phyloP scores from a whole-genome alignment of 2,329 filamentous ascomycete species.

The Byssoonygena ceratinophila region DNA sequence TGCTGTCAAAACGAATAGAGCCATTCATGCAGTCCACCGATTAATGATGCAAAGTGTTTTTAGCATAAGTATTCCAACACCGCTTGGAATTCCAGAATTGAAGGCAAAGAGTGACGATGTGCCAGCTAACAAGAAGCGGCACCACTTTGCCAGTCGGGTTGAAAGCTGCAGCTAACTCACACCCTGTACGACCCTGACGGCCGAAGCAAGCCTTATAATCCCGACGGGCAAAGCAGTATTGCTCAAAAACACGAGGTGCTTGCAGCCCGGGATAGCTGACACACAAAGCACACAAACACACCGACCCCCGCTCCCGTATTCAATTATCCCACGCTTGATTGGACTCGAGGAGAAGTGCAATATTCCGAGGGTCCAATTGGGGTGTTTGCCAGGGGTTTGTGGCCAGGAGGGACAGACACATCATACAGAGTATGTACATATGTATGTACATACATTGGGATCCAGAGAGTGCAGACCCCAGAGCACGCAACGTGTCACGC shows the following conservation, averaged over 20 bases:
- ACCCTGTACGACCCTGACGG: background rate
- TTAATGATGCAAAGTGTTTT: background rate
- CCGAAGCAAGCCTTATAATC: background rate
- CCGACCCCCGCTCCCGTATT: too few species aligned
- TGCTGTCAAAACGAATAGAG: background rate
- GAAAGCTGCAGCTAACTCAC: too few species aligned
- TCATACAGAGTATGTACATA: too few species aligned
- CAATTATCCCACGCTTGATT: background rate
- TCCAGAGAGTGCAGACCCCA: too few species aligned
- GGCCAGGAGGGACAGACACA: background rate
- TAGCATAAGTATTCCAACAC: too few species aligned
- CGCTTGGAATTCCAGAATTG: background rate
- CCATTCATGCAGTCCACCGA: background rate
- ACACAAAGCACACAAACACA: too few species aligned
- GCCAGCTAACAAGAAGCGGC: background rate
- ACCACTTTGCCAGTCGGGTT: too few species aligned
- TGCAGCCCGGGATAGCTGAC: background rate
- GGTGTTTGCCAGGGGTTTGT: background rate
- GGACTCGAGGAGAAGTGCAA: background rate
- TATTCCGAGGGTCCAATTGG: constrained; percentile 6
- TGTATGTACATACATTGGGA: too few species aligned
- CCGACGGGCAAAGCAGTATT: background rate
- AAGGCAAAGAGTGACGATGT: background rate
- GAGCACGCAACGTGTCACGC: constrained; percentile 8
- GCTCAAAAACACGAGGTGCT: background rate